Conservation (phyloP, 169 alveolate genomes). For the Plasmodium relictum region DNA sequence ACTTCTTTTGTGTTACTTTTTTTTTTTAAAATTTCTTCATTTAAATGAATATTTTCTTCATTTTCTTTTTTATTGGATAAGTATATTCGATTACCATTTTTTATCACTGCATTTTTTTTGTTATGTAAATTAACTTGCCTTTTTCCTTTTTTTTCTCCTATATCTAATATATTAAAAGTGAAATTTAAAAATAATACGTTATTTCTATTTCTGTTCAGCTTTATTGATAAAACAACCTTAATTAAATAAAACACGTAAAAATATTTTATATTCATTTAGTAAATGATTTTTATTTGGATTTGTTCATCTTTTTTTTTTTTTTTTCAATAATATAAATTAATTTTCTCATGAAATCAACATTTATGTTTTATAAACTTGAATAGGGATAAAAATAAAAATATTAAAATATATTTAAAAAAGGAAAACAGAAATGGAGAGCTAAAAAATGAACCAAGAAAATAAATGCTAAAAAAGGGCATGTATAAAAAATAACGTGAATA, state of each 20-base stretch:
- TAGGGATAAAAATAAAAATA: background rate
- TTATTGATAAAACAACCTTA: conserved; percentile 1
- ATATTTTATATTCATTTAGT: conserved; percentile 13
- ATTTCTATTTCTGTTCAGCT: background rate
- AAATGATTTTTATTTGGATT: too few species aligned
- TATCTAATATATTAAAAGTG: background rate
- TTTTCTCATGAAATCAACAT: too few species aligned
- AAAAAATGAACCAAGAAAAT: background rate
- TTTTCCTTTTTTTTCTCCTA: background rate
- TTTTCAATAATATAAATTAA: too few species aligned
- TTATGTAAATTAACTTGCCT: background rate
- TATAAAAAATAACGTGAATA: too few species aligned
- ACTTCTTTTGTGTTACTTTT: conserved; percentile 34
- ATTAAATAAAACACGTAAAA: conserved; percentile 21
- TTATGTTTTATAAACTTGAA: background rate
- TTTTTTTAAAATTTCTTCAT: conserved; percentile 41
- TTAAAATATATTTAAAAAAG: background rate
- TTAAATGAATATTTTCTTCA: background rate
- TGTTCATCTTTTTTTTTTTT: too few species aligned
- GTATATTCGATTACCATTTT: background rate
- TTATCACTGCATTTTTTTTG: background rate
- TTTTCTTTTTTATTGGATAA: background rate
- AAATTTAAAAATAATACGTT: conserved; percentile 6
- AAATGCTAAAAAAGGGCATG: too few species aligned
- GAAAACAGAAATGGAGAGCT: background rate